Base-by-base conservation (phyloP, 2,329 filamentous ascomycete genomes). In the Cladosporium sp. region DNA sequence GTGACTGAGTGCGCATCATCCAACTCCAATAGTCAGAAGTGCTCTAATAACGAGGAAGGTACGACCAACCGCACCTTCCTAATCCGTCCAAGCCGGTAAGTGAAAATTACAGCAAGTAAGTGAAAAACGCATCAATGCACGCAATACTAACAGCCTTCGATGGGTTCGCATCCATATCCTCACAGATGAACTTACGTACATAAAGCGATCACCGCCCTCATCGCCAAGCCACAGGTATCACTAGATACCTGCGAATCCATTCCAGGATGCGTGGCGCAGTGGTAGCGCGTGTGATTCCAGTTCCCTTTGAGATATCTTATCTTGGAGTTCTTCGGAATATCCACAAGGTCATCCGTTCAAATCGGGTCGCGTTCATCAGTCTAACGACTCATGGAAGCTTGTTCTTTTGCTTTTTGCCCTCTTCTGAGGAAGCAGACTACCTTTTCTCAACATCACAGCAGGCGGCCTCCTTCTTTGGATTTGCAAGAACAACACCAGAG, bases 221-320 rank as follows among this genome's bases (percentile, higher is more conserved):
- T 21, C 38, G 51, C 18, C 26, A 28, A 34, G 52, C 52, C 52
- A 55, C 52, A 55, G 52, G 52, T 55, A 55, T 34, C n/a, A 4
- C 41, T 5, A 34, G 15, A 26, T 55, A 34, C 18, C 52, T 55
- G 52, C 7, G 5, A 55, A 55, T 55, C 52, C 52, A 34, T 11
- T 30, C 11, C 28, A 32, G 52, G 52, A 55, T 55, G 52, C 52
- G 62, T 64, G 62, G 62, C 62, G 62, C 62, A 64, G 62, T 41
- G 62, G 62, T 64, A 64, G 62, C 62, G 62, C 62, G 62, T 64
- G 52, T 64, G 62, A 64, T 64, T 64, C 62, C 62, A 64, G 62
- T 64, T 4, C 8, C n/a, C 28, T 30, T 3, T 6, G 28, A 30
- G 28, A 30, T 30, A 30, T 30, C 28, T 30, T 30, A 30, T 30